phyloP scores from a whole-genome alignment of 139 green algal genomes.

The Parachlorella kessleri region DNA sequence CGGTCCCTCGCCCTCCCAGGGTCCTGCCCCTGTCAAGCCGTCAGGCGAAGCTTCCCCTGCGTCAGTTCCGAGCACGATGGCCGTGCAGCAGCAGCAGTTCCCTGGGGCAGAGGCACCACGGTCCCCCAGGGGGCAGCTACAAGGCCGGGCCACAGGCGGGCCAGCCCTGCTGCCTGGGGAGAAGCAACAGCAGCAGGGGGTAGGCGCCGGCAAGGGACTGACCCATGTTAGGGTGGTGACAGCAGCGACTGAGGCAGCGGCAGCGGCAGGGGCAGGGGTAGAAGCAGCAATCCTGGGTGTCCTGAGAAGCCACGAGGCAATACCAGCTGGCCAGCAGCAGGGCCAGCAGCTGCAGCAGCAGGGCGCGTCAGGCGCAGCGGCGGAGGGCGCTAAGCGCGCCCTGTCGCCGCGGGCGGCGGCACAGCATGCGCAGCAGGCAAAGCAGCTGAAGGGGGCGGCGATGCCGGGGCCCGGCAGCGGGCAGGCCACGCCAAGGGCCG shows the following conservation, averaged over 20 bases:
- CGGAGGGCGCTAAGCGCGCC: no score
- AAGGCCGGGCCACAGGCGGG: constrained; percentile 1
- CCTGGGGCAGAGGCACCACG: constrained; percentile 13
- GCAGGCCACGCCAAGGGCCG: no score
- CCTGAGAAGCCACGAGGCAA: no score
- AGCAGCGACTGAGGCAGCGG: neutral
- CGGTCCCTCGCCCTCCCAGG: no score
- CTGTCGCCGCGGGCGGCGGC: no score
- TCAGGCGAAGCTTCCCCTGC: constrained; percentile 3
- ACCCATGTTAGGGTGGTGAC: neutral
- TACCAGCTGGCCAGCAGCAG: no score
- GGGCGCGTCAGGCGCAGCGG: no score
- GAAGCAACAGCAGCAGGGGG: no score
- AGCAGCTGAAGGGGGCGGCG: neutral
- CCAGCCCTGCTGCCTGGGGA: constrained; percentile 5
- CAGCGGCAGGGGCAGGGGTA: neutral
- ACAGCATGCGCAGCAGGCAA: neutral
- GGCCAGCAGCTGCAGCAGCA: no score
- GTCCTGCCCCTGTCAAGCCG: no score
- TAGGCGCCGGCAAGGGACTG: neutral
- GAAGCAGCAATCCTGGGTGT: no score
- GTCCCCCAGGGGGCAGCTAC: constrained; percentile 1
- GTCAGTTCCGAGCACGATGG: neutral
- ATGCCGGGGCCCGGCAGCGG: no score
- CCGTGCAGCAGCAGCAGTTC: constrained; percentile 1